Evolutionary conservation across 192 early-diverging fungal genomes (phyloP), one percentile per base, ranked within the genome.

Genomic region (Funneliformis mosseae): DNA sequence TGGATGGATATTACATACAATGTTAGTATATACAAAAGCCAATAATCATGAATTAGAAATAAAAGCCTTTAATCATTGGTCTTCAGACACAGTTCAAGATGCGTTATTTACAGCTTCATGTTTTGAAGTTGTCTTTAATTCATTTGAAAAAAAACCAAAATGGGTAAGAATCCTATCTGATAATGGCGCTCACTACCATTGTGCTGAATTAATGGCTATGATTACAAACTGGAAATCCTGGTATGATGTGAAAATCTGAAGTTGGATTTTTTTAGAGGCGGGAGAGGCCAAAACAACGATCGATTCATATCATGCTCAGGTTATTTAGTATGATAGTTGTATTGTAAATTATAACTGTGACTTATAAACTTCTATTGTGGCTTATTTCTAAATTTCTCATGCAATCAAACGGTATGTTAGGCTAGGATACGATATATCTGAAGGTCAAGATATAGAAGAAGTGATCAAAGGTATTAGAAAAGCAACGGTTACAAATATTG

Each of bases 141-240:
- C 7, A 8, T 16, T 16, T 70, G 41, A 38, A 70, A 70, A n/a
- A n/a, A 70, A 39, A 33, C 33, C 33, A 33, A 33, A 33, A 33
- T 33, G 33, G 33, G 33, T 33, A 33, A 33, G 33, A 33, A 43
- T 70, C 16, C 27, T 70, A 42, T 70, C 41, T 18, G 68, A 70
- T n/a, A 21, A 39, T 71, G 10, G n/a, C 4, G 38, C 6, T 18
- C 10, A 71, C 18, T 71, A 45, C 18, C 43, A 42, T 71, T 45
- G 43, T 71, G 43, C 8, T 43, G 43, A 71, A 71, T 46, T 71
- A 46, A 71, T 71, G 41, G 6, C 69, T 41, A 71, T 71, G 6
- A 71, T 71, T 41, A 25, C 39, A 7, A 45, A 71, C 39, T 71
- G 69, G 43, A 45, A 45, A 14, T 41, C 38, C 39, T 71, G 43